Evolutionary conservation across 2,329 filamentous ascomycete species (phyloP).

Genomic region (Claviceps humidiphila): DNA sequence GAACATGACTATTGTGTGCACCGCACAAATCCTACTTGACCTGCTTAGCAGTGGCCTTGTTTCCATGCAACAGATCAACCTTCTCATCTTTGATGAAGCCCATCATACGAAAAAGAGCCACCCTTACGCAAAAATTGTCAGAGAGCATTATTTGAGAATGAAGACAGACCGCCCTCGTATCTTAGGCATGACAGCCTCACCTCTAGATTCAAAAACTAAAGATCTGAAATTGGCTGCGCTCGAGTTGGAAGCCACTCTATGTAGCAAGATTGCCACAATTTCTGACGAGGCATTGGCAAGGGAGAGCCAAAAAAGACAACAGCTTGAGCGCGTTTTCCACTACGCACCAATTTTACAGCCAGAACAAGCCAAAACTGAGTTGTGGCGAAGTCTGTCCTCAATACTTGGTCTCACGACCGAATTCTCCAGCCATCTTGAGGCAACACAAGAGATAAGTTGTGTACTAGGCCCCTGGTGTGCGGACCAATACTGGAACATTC

Average conservation of each 20-base stretch:
- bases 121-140: constrained; percentile 79
- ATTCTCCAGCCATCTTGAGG: constrained; percentile 45
- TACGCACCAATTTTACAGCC: constrained; percentile 32
- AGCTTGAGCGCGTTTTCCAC: constrained; percentile 36
- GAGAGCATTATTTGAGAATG: constrained; percentile 60
- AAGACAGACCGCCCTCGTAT: constrained; percentile 52
- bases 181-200: constrained; percentile 95
- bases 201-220: constrained; percentile 62
- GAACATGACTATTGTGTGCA: constrained; percentile 83
- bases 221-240: constrained; percentile 58
- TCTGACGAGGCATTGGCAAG: constrained; percentile 23
- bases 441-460: constrained; percentile 44
- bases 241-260: constrained; percentile 63
- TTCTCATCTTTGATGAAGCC: constrained; percentile 90
- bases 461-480: constrained; percentile 74
- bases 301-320: constrained; percentile 11
- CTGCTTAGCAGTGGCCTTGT: constrained; percentile 71
- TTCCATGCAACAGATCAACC: constrained; percentile 68
- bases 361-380: constrained; percentile 42
- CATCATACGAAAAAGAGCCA: constrained; percentile 95
- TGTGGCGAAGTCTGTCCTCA: constrained; percentile 44
- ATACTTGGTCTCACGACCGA: constrained; percentile 26
- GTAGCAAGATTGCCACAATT: constrained; percentile 71
- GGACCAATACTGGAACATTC: constrained; percentile 60
- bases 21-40: constrained; percentile 71